Evolutionary conservation across 208 protist species (phyloP).

Genomic region (Acanthamoeba divionensis): DNA sequence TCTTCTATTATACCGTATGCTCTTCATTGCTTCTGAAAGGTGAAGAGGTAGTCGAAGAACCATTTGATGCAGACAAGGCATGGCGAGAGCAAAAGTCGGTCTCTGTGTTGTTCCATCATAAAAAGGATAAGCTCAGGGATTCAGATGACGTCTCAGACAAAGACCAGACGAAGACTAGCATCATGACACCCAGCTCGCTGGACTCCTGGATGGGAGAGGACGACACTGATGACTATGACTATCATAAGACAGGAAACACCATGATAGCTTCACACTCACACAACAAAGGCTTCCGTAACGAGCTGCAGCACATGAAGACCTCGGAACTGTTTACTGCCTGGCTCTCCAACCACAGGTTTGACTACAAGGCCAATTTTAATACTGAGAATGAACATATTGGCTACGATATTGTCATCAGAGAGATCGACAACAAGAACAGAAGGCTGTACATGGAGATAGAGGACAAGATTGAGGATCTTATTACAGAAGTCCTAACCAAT

Average conservation of each 20-base stretch:
- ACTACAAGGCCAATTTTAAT: neutral
- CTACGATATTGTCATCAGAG: neutral
- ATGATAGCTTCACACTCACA: neutral
- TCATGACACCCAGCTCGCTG: neutral
- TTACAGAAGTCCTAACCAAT: neutral
- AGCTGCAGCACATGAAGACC: neutral
- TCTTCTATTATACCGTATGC: neutral
- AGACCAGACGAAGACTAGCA: neutral
- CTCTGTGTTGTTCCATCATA: neutral
- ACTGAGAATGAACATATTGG: neutral
- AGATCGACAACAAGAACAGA: neutral
- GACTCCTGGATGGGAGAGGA: neutral
- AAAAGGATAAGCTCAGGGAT: neutral
- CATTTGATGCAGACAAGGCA: neutral
- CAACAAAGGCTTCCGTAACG: neutral
- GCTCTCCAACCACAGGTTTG: conserved; percentile 12
- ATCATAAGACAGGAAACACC: neutral
- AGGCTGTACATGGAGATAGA: conserved; percentile 4
- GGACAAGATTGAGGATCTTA: neutral
- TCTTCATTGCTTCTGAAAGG: neutral
- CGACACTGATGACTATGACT: neutral
- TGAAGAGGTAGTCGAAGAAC: neutral
- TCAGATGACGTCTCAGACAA: neutral
- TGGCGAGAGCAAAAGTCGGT: neutral
- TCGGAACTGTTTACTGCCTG: neutral